Evolutionary conservation across 2,329 filamentous ascomycete species (phyloP), one percentile per base, ranked within the genome.

Genomic region (Apiospora arundinis): DNA sequence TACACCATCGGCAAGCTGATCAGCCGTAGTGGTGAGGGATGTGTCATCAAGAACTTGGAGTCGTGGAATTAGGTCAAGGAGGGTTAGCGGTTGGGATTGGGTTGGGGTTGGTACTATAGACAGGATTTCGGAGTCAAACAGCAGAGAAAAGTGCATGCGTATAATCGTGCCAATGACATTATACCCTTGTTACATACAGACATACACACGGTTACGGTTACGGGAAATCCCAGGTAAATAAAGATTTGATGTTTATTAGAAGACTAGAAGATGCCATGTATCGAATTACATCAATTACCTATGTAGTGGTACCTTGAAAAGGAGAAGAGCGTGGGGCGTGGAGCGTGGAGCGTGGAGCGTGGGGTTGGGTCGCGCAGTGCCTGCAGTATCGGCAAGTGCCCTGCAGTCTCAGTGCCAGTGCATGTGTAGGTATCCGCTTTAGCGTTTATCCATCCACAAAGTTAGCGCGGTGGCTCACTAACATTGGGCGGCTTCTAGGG

Each of bases 1-100:
- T 94, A 89, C 79, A 87, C 84, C 37, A 90, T 98, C 73, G 96
- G 95, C 21, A 88, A 85, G 78, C 85, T 99, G 74, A 87, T 92
- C 52, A 82, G 86, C 74, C 88, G 91, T 76, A 83, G 83, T 14
- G 82, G 75, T 23, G 85, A 91, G 76, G 90, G 88, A 2, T 93
- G 92, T 78, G 82, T 91, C 32, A 81, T 95, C 72, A 85, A 83
- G 73, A 90, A 91, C 70, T 82, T 93, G 70, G 82, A 83, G 68
- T 76, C 76, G 14, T 86, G 84, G 84, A 78, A 78, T 72, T 77
- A 74, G 68, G 79, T 40, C 4, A 63, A 23, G 37, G 42, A 16
- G 52, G 25, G 40, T 37, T 21, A 37, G 28, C 8, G 52, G 28
- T 60, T 45, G 42, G 42, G 32, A 32, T 32, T 32, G 32, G 32